A percentile compares a stretch with the other conserved stretches of the same genome.
Conservation (phyloP, 139 green algal genomes). For the Chlamydomonas sp. region DNA sequence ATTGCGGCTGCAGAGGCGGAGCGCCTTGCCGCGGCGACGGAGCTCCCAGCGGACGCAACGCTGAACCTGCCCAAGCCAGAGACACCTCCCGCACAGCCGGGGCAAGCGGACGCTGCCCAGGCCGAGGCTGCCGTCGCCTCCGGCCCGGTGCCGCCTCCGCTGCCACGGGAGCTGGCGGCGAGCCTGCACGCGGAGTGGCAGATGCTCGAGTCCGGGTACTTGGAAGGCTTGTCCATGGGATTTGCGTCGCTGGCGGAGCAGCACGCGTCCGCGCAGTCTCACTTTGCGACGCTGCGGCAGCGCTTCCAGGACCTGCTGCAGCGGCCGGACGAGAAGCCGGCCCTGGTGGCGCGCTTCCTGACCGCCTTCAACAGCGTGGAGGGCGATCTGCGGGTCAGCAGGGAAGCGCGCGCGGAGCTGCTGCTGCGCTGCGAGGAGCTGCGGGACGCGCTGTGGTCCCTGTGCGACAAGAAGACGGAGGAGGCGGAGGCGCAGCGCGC, state of each 20-base stretch:
- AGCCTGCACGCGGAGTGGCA: slow-evolving; percentile 59
- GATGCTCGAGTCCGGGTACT: slow-evolving; percentile 61
- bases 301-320: slow-evolving; percentile 52
- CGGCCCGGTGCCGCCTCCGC: neutral
- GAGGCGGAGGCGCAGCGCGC: slow-evolving; percentile 61
- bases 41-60: slow-evolving; percentile 43
- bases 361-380: slow-evolving; percentile 76
- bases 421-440: slow-evolving; percentile 80
- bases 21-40: slow-evolving; percentile 41
- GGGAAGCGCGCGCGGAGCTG: slow-evolving; percentile 71
- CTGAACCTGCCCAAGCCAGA: slow-evolving; percentile 17
- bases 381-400: slow-evolving; percentile 57
- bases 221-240: slow-evolving; percentile 53
- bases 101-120: neutral
- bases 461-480: slow-evolving; percentile 75
- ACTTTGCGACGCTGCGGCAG: slow-evolving; percentile 57
- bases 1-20: slow-evolving; percentile 59
- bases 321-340: slow-evolving; percentile 50
- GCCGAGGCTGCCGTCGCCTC: neutral
- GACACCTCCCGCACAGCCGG: slow-evolving; percentile 1
- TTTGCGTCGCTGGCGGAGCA: slow-evolving; percentile 61
- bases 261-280: slow-evolving; percentile 44
- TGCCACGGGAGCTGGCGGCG: slow-evolving; percentile 30
- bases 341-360: slow-evolving; percentile 61
- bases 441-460: slow-evolving; percentile 76